phyloP scores from a whole-genome alignment of 169 alveolate genomes.

The Babesia divergens region DNA sequence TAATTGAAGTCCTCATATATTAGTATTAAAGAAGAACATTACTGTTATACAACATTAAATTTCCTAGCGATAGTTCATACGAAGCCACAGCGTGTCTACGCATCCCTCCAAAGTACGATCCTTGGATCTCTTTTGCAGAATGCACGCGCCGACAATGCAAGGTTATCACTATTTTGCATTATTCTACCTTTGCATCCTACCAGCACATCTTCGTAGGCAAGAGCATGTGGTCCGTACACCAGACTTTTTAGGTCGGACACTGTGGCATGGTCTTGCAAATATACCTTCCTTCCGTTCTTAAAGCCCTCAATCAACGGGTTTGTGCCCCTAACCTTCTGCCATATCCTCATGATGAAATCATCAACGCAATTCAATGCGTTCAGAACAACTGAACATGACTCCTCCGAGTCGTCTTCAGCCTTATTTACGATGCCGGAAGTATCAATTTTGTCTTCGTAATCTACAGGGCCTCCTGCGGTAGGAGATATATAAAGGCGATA shows the following conservation, averaged over 20 bases:
- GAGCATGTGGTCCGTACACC: slow-evolving; percentile 57
- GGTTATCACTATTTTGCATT: slow-evolving; percentile 77
- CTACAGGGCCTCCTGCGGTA: slow-evolving; percentile 64
- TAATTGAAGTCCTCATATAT: too few relatives aligned
- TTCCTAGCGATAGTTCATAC: too few relatives aligned
- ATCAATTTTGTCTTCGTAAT: slow-evolving; percentile 37
- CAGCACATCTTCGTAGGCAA: slow-evolving; percentile 63
- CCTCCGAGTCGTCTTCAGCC: slow-evolving; percentile 1
- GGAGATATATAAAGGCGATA: slow-evolving; percentile 72
- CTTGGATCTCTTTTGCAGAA: slow-evolving; percentile 83
- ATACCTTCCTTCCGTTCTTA: slow-evolving; percentile 78
- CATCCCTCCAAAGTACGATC: slow-evolving; percentile 75
- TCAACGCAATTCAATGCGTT: slow-evolving; percentile 17
- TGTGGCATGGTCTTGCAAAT: slow-evolving; percentile 73
- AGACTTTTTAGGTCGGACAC: slow-evolving; percentile 71
- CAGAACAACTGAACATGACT: neutral
- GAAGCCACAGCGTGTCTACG: too few relatives aligned
- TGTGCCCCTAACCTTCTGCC: slow-evolving; percentile 5
- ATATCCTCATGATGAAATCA: slow-evolving; percentile 19
- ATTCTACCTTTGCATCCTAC: slow-evolving; percentile 82
- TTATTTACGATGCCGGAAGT: slow-evolving; percentile 2
- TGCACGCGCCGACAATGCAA: slow-evolving; percentile 83
- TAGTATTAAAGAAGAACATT: too few relatives aligned
- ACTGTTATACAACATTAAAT: too few relatives aligned
- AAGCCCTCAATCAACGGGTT: slow-evolving; percentile 63